These are phyloP conservation scores for Pleurotus salmoneostramineus DNA, from an alignment of 768 basidiomycete species.

Conservation along the genomic window DNA sequence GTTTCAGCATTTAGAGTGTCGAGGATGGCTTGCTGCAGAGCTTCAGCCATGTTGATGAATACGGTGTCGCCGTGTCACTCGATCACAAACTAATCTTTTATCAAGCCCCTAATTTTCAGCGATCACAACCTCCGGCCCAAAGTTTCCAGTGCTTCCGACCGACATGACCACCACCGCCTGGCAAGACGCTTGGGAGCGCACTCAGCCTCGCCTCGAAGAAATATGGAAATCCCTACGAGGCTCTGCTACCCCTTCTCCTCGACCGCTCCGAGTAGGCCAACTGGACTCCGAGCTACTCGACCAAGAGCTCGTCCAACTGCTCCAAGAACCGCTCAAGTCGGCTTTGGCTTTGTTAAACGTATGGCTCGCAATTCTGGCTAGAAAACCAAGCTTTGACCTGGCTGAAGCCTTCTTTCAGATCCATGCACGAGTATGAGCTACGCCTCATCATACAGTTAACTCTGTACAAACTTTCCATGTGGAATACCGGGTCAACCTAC, in stretches of 20 bases:
- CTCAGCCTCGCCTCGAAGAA: constrained; percentile 48
- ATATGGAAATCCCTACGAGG: constrained; percentile 38
- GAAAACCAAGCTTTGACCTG: constrained; percentile 13
- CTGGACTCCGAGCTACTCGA: constrained; percentile 91
- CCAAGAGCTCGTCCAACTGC: constrained; percentile 75
- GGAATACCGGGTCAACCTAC: constrained; percentile 78
- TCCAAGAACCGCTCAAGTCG: constrained; percentile 77
- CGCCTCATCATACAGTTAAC: constrained; percentile 62
- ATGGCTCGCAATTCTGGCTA: constrained; percentile 7
- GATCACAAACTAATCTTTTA: background rate
- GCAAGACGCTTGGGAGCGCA: constrained; percentile 63
- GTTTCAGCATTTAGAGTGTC: constrained; percentile 58
- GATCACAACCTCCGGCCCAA: constrained; percentile 12
- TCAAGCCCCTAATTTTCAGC: constrained; percentile 7
- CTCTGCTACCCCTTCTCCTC: constrained; percentile 26
- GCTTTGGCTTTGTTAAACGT: constrained; percentile 70
- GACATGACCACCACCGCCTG: constrained; percentile 28
- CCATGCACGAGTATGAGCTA: constrained; percentile 73
- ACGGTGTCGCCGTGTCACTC: background rate
- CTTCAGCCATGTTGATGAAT: constrained; percentile 57
- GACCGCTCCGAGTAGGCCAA: constrained; percentile 82
- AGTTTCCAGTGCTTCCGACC: background rate
- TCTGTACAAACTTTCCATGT: constrained; percentile 80
- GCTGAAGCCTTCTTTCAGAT: constrained; percentile 49
- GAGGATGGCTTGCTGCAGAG: constrained; percentile 76